phyloP scores from a whole-genome alignment of 2,329 filamentous ascomycete species.

The Chalaropsis ovoidea region DNA sequence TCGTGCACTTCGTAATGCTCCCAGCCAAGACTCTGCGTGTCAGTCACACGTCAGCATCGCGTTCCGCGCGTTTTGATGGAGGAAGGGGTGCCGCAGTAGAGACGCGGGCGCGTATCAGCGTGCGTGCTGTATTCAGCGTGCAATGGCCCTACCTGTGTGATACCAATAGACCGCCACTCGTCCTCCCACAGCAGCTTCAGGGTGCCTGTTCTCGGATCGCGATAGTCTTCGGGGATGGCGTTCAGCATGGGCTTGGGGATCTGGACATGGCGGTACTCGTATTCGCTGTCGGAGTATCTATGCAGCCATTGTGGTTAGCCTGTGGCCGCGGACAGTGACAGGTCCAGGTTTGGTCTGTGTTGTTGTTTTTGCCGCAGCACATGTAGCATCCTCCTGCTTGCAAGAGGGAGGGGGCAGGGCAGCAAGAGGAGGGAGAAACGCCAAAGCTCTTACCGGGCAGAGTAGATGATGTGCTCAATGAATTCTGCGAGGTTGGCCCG shows the following conservation, averaged over 20 bases:
- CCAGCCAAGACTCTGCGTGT: conserved; percentile 80
- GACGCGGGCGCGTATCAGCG: neutral
- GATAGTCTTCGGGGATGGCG: conserved; percentile 88
- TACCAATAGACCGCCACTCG: conserved; percentile 93
- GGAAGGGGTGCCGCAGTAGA: neutral
- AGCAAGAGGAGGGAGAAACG: neutral
- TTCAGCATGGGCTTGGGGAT: conserved; percentile 98
- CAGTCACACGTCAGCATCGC: neutral
- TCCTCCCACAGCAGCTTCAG: conserved; percentile 96
- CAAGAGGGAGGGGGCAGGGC: neutral
- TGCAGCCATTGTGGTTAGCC: neutral
- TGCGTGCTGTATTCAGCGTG: conserved; percentile 1
- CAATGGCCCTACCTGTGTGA: conserved; percentile 68
- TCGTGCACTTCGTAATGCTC: conserved; percentile 99
- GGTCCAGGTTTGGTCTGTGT: neutral
- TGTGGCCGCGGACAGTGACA: too few species aligned
- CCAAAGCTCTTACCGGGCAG: conserved; percentile 55
- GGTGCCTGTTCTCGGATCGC: conserved; percentile 78
- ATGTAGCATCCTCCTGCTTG: neutral
- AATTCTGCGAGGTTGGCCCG: conserved; percentile 79
- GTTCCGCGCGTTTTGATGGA: neutral
- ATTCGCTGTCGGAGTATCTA: conserved; percentile 88
- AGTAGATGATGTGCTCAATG: conserved; percentile 91
- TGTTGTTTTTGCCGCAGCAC: neutral
- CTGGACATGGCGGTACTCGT: conserved; percentile 95